Evolutionary conservation across 352 stramenopile species (phyloP).

Genomic region (Phytophthora pinifolia): DNA sequence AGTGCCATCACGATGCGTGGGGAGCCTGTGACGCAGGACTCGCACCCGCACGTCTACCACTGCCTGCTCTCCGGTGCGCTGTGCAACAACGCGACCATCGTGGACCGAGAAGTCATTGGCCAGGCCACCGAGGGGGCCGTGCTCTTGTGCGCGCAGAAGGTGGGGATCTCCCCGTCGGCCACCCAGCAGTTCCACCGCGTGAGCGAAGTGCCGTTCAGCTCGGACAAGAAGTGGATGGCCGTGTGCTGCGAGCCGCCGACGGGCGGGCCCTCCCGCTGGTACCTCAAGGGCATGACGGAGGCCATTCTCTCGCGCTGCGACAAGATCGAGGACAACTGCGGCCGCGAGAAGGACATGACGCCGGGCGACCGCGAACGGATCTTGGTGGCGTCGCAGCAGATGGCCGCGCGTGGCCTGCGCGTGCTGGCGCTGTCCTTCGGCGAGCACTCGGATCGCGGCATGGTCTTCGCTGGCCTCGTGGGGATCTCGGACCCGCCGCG

Average conservation of each 20-base stretch:
- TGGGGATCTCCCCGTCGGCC: conserved; percentile 46
- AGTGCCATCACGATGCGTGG: conserved; percentile 59
- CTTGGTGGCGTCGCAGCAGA: conserved; percentile 54
- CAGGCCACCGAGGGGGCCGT: conserved; percentile 82
- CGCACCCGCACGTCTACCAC: conserved; percentile 72
- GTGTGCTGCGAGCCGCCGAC: conserved; percentile 70
- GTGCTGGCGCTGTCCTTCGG: conserved; percentile 92
- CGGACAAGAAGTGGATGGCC: conserved; percentile 97
- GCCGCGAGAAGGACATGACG: conserved; percentile 65
- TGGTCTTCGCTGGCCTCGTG: conserved; percentile 93
- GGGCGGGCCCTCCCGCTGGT: conserved; percentile 57
- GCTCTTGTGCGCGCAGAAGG: conserved; percentile 64
- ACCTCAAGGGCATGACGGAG: conserved; percentile 85
- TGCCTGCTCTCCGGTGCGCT: conserved; percentile 72
- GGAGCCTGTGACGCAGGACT: conserved; percentile 57
- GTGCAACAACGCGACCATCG: conserved; percentile 78
- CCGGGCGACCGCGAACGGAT: conserved; percentile 66
- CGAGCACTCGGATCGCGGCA: conserved; percentile 69
- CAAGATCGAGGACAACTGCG: conserved; percentile 74
- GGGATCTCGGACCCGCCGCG: conserved; percentile 90
- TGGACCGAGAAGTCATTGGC: conserved; percentile 71
- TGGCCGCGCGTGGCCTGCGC: conserved; percentile 78
- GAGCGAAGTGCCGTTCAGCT: conserved; percentile 95
- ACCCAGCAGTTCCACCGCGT: conserved; percentile 68
- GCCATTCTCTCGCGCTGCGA: conserved; percentile 74